Conservation (phyloP, 2,329 filamentous ascomycete species). For the Ophiostoma piceae region DNA sequence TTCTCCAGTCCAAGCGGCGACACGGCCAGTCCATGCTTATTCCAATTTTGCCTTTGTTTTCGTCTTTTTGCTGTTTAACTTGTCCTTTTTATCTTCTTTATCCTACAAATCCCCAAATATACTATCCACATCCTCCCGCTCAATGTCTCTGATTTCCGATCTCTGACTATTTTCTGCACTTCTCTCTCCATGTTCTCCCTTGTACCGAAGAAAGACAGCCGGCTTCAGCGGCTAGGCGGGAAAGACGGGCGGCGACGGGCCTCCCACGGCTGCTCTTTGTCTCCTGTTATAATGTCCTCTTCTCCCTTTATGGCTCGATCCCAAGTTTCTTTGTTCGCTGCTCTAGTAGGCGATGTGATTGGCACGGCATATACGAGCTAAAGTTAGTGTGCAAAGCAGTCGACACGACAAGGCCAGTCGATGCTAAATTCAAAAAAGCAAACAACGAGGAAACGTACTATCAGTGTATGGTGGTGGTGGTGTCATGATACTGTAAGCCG, state of each 20-base stretch:
- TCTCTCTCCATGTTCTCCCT: neutral
- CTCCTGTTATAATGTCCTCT: neutral
- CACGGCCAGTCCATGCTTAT: neutral
- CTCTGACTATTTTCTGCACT: neutral
- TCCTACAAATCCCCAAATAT: neutral
- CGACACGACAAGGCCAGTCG: neutral
- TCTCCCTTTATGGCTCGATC: neutral
- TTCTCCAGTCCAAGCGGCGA: neutral
- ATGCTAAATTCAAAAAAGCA: neutral
- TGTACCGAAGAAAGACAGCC: neutral
- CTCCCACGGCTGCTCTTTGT: neutral
- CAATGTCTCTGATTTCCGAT: neutral
- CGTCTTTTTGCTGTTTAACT: too few species aligned
- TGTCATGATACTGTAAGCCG: neutral
- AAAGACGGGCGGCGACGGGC: slow-evolving; percentile 6
- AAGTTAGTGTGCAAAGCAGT: neutral
- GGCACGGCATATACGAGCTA: neutral
- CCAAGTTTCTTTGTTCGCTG: neutral
- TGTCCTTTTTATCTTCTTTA: too few species aligned
- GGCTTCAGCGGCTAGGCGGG: slow-evolving; percentile 1
- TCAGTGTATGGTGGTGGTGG: neutral
- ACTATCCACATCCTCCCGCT: neutral
- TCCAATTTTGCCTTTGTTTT: neutral
- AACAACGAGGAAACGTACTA: neutral
- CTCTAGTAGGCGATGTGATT: neutral